Base-by-base conservation (phyloP, 805 yeast genomes). In the Saturnispora besseyi region DNA sequence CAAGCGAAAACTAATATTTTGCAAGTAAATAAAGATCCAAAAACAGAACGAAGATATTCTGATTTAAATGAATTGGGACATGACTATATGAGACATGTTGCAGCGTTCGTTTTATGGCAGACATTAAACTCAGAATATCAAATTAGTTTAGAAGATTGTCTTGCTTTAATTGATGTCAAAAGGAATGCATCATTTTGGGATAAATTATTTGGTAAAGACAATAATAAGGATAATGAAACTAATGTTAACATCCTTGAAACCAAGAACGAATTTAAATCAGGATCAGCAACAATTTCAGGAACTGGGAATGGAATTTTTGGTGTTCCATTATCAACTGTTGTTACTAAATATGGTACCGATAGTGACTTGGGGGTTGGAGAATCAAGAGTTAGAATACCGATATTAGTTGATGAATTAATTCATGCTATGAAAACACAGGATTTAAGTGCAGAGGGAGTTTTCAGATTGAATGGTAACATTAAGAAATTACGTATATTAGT, bases 401-500 rank as follows among this genome's bases (percentile, higher is more conserved):
- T 87, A 44, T 71, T 93, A 36, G 74, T 93, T 41, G 98, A 91
- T 59, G 98, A 93, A 59, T 70, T 90, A 15, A 79, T 93, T 33
- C 77, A 79, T 30, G 86, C 95, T 0, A 77, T 93, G 71, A 78
- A 87, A 48, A 91, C 84, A 52, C 88, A 87, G 73, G 98, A 93
- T 66, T 79, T 91, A 84, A 87, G 97, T 3, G 89, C 82, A 30
- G 99, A 93, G 66, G 99, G 99, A 52, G 84, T 93, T 4, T 93
- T 93, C 75, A 79, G 99, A 59, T 84, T 90, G 62, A 93, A 93
- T 62, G 99, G 99, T 60, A 93, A 93, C 62, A 90, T 93, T 61
- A 81, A 89, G 58, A 76, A 86, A 42, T 71, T 91, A 46, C 79
- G 84, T 57, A 86, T 82, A 56, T 68, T 90, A 51, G 77, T 88